Base-by-base conservation (phyloP, 352 stramenopile genomes). In the Thraustotheca clavata region DNA sequence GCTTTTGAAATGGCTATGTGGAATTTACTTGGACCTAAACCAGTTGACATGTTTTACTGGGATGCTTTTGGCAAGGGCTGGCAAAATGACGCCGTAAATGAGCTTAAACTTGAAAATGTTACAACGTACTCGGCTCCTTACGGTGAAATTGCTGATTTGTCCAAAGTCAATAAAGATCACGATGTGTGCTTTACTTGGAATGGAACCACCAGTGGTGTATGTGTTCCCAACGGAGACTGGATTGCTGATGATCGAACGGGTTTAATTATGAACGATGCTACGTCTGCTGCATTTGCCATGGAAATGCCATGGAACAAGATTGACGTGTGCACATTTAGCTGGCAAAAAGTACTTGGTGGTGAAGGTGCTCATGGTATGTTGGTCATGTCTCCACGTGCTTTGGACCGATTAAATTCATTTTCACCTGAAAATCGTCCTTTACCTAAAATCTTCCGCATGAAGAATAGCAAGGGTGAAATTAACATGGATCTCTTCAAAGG, bases 1-100 rank as follows among this genome's bases (percentile, higher is more conserved):
- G 97, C 97, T 14, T 99, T 98, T 70, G 97, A 99, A 78, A 99
- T 99, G 97, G 97, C 96, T 46, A 99, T 99, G 97, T 99, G 97
- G 97, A 98, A 87, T 69, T 96, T 99, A 79, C 83, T 99, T 22
- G 97, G 97, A 33, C 76, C 79, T 32, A 77, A 88, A 0, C 96
- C 93, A 6, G 89, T 98, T 47, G 90, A 97, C 70, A 76, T 96
- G 27, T 96, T 85, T 73, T 95, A 98, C 79, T 98, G 95, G 95
- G 95, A 99, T 75, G 96, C 88, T 24, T 99, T 99, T 69, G 96
- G 97, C 20, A 78, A 96, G 83, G 91, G 95, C 67, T 99, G 96
- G 96, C 97, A 97, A 70, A 88, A 85, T 29, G 96, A 99, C 74
- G 93, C 88, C 29, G 91, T 92, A 3, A 96, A 75, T 31, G 94